Percentiles rank a stretch among this genome's conserved stretches.
These are phyloP conservation scores for Paramecium tetraurelia DNA, from an alignment of 73 alveolate genomes.

Conservation along the genomic window DNA sequence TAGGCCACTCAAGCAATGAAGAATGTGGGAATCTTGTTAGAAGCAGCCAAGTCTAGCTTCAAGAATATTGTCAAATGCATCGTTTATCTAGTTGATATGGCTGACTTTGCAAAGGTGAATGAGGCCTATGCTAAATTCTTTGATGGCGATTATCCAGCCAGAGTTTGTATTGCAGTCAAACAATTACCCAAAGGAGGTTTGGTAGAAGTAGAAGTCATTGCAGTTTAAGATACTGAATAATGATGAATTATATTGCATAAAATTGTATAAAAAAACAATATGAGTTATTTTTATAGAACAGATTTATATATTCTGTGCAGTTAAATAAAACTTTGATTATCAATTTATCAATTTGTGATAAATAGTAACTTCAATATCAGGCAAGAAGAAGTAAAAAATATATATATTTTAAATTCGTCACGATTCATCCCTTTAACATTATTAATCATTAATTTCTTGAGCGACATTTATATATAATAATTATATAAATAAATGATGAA, in stretches of 20 bases:
- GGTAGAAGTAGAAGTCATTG: constrained; percentile 69
- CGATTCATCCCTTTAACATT: not conserved
- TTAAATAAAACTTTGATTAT: not conserved
- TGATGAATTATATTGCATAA: not conserved
- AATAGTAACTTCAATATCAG: not conserved
- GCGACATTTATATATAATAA: not conserved
- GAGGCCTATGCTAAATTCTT: constrained; percentile 72
- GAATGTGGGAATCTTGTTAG: constrained; percentile 39
- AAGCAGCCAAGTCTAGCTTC: constrained; percentile 47
- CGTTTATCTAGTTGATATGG: constrained; percentile 72
- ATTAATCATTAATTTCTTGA: no score
- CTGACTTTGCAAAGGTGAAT: constrained; percentile 68
- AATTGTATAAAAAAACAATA: not conserved
- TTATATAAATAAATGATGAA: not conserved
- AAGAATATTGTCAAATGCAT: constrained; percentile 59
- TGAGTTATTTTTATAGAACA: not conserved
- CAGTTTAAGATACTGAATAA: constrained; percentile 48
- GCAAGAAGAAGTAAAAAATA: no score
- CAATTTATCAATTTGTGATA: not conserved
- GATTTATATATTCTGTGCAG: not conserved
- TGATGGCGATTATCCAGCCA: constrained; percentile 69
- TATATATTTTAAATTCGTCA: not conserved
- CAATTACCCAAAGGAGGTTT: constrained; percentile 73
- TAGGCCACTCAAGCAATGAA: constrained; percentile 49
- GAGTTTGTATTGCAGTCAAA: constrained; percentile 74